A percentile compares a stretch with the other conserved stretches of the same genome.
Conservation (phyloP, 2,329 filamentous ascomycete species). For the Apiospora hydei region DNA sequence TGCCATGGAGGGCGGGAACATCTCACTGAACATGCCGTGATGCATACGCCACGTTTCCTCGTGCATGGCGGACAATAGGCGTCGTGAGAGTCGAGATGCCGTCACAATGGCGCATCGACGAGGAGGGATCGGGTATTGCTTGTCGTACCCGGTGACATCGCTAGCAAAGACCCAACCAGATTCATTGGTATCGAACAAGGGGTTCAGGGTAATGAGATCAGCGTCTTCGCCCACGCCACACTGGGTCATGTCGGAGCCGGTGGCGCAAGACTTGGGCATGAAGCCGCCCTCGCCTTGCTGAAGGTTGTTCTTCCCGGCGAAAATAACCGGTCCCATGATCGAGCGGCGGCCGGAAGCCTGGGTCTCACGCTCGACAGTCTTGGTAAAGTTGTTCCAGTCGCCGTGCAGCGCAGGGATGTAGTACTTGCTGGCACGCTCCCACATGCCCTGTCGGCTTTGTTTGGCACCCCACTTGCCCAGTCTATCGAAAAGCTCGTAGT, state of each 20-base stretch:
- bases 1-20: constrained; percentile 76
- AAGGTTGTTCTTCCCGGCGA: constrained; percentile 55
- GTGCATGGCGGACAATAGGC: constrained; percentile 76
- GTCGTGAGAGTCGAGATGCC: constrained; percentile 70
- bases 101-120: constrained; percentile 77
- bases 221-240: constrained; percentile 77
- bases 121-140: constrained; percentile 60
- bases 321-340: constrained; percentile 73
- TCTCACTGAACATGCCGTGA: constrained; percentile 80
- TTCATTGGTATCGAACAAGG: constrained; percentile 74
- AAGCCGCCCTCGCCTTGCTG: constrained; percentile 60
- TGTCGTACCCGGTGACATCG: constrained; percentile 74
- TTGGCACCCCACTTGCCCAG: constrained; percentile 70
- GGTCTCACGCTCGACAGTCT: constrained; percentile 69
- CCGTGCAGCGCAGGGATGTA: constrained; percentile 77
- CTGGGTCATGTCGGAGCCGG: constrained; percentile 55
- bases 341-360: constrained; percentile 57
- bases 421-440: constrained; percentile 80
- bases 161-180: constrained; percentile 77
- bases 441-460: constrained; percentile 75
- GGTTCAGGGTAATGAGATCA: constrained; percentile 80
- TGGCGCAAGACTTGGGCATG: constrained; percentile 62
- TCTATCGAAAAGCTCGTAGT: constrained; percentile 76
- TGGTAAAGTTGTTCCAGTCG: constrained; percentile 74
- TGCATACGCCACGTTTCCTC: constrained; percentile 72